Evolutionary conservation across 2,329 filamentous ascomycete species (phyloP), one percentile per base, ranked within the genome.

Genomic region (Curvularia lunata): DNA sequence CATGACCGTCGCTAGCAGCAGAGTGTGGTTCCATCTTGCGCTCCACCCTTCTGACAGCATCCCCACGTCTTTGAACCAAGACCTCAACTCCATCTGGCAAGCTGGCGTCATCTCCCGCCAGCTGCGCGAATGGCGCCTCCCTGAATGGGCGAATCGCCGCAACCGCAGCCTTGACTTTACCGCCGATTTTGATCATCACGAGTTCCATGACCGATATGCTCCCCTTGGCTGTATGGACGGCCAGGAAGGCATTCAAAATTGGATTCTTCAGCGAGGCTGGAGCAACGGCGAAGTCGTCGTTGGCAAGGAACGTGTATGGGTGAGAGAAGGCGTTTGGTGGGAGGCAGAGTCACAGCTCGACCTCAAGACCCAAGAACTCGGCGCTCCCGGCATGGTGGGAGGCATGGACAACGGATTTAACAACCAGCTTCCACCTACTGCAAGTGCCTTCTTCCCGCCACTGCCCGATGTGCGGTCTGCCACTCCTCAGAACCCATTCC

Each of bases 341-440:
- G 94, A 98, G 77, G 94, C 93, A 5, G 95, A 99, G 79, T 91
- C 86, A 60, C 96, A 97, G 90, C 87, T 98, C 27, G 95, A 99
- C 71, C 83, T 96, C 68, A 94, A 95, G 77, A 86, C 88, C 1
- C 81, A 84, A 52, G 85, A 87, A 28, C 74, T 77, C 21, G 55
- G 48, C 57, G 58, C 64, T 6, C 52, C 60, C 28, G 77, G 64
- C 58, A 80, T 78, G 74, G 75, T 81, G 6, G 81, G 79, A 45
- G 79, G 83, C 58, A 81, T 85, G 63, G 91, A 93, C 30, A 88
- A 86, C 3, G 86, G 87, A 48, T 95, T 94, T 70, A 88, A 90
- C 8, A 82, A 84, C 82, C 74, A 86, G 84, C 77, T 71, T 27
- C 63, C 66, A 4, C 77, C 78, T 37, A 74, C 79, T 52, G 81